Percentiles rank a stretch among this genome's conserved stretches.
phyloP scores from a whole-genome alignment of 177 flowering plant species.

The Vitis hybrid region DNA sequence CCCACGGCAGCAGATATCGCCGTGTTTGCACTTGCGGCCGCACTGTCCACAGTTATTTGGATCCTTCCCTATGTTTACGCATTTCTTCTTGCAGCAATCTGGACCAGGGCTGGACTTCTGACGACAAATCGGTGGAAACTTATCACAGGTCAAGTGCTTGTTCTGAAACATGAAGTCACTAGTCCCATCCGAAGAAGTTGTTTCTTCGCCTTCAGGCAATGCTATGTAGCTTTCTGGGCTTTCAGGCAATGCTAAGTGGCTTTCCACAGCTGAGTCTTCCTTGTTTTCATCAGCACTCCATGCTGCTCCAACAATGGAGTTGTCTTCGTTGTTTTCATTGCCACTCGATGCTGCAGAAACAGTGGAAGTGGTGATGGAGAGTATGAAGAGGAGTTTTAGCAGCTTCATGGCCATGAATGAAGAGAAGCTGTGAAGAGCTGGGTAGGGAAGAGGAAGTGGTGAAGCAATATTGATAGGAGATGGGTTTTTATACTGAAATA shows the following conservation, averaged over 20 bases:
- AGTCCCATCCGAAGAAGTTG: conserved; percentile 4
- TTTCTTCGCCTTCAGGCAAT: background rate
- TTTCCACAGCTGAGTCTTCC: background rate
- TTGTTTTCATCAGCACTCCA: background rate
- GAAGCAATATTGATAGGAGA: too few species aligned
- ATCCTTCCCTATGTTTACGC: conserved; percentile 29
- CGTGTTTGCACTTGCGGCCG: conserved; percentile 11
- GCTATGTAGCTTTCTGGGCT: too few species aligned
- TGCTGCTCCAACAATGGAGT: too few species aligned
- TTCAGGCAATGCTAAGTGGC: too few species aligned
- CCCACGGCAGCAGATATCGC: conserved; percentile 13
- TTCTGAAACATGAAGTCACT: conserved; percentile 15
- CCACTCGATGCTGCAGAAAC: background rate
- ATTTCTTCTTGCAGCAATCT: conserved; percentile 36
- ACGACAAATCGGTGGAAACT: conserved; percentile 29
- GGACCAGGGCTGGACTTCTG: conserved; percentile 33
- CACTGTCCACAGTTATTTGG: conserved; percentile 12
- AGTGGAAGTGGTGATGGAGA: background rate
- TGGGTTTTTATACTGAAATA: conserved; percentile 4
- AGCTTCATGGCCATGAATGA: background rate
- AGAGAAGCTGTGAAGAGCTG: background rate
- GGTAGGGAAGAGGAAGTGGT: background rate
- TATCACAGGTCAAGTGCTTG: conserved; percentile 27
- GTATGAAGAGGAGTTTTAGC: conserved; percentile 5
- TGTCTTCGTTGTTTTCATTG: too few species aligned